Percentiles rank a stretch among this genome's conserved stretches.
Conservation (phyloP, 805 yeast genomes). For the Wickerhamomyces chaumierensis region DNA sequence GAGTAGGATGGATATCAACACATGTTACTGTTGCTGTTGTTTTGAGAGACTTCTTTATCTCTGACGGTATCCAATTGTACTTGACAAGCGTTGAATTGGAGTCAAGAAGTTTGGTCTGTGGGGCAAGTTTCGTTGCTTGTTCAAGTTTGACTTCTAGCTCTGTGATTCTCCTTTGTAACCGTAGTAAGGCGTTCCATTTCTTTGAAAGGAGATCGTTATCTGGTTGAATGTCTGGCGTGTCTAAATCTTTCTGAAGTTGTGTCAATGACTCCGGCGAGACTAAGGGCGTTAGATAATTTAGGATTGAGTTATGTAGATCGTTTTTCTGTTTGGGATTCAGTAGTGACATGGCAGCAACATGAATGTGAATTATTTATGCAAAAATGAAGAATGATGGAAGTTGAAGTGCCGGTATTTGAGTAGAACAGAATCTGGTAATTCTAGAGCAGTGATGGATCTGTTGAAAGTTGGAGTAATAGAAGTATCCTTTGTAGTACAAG, state of each 20-base stretch:
- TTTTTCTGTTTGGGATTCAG: conserved; percentile 31
- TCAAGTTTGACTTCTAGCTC: conserved; percentile 54
- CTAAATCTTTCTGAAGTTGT: conserved; percentile 14
- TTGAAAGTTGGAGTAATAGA: too few relatives aligned
- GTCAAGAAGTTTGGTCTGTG: conserved; percentile 22
- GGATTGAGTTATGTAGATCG: conserved; percentile 36
- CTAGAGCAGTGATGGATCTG: too few relatives aligned
- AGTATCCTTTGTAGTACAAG: too few relatives aligned
- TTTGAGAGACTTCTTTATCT: conserved; percentile 14
- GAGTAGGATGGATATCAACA: conserved; percentile 62
- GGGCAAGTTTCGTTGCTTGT: conserved; percentile 35
- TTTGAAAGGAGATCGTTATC: conserved; percentile 40
- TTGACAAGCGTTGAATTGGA: conserved; percentile 7
- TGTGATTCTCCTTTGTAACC: conserved; percentile 63
- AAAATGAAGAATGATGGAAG: too few relatives aligned
- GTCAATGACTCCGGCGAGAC: conserved; percentile 6
- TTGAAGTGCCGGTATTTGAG: too few relatives aligned
- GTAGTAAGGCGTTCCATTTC: conserved; percentile 80
- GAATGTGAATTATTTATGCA: too few relatives aligned
- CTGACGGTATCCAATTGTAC: conserved; percentile 17
- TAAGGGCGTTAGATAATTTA: conserved; percentile 33
- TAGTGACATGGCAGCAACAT: conserved; percentile 15
- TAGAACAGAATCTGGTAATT: too few relatives aligned
- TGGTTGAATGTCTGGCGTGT: conserved; percentile 11
- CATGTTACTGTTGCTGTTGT: conserved; percentile 44